A percentile compares a stretch with the other conserved stretches of the same genome.
Evolutionary conservation across 345 rosid species (phyloP).

Genomic region (Ceriops zippeliana): DNA sequence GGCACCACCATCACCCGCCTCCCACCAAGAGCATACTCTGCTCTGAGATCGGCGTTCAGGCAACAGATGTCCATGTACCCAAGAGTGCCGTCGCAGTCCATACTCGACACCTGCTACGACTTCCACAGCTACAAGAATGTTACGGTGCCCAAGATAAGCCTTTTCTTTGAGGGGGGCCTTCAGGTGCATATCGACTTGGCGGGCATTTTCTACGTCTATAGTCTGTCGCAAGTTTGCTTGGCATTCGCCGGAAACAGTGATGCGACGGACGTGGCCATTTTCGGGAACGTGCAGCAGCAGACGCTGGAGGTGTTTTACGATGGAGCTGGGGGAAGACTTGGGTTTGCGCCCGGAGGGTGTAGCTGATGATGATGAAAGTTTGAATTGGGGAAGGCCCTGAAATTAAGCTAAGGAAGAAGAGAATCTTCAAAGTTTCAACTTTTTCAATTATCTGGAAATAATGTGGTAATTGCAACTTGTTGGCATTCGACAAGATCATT

Average conservation of each 20-base stretch:
- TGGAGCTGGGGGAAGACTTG: slow-evolving; percentile 51
- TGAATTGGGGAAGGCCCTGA: too few relatives aligned
- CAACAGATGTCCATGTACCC: slow-evolving; percentile 57
- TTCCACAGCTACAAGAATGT: slow-evolving; percentile 33
- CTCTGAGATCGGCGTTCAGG: slow-evolving; percentile 43
- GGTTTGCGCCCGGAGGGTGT: slow-evolving; percentile 63
- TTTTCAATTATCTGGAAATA: too few relatives aligned
- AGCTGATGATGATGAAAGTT: slow-evolving; percentile 20
- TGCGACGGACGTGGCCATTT: slow-evolving; percentile 42
- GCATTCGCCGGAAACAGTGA: slow-evolving; percentile 71
- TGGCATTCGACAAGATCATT: too few relatives aligned
- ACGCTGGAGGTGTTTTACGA: slow-evolving; percentile 74
- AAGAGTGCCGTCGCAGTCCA: slow-evolving; percentile 41
- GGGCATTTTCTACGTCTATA: slow-evolving; percentile 45
- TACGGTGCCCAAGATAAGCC: slow-evolving; percentile 45
- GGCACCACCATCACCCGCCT: slow-evolving; percentile 85
- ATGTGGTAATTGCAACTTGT: too few relatives aligned
- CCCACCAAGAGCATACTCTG: slow-evolving; percentile 58
- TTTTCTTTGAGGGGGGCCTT: slow-evolving; percentile 44
- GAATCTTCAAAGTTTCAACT: too few relatives aligned
- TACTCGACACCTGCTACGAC: slow-evolving; percentile 82
- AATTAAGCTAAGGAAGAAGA: too few relatives aligned
- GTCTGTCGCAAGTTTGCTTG: slow-evolving; percentile 59
- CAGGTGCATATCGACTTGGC: slow-evolving; percentile 38
- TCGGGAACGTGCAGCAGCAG: slow-evolving; percentile 75